Conservation (phyloP, 768 basidiomycete genomes). For the Suillus subalutaceus region DNA sequence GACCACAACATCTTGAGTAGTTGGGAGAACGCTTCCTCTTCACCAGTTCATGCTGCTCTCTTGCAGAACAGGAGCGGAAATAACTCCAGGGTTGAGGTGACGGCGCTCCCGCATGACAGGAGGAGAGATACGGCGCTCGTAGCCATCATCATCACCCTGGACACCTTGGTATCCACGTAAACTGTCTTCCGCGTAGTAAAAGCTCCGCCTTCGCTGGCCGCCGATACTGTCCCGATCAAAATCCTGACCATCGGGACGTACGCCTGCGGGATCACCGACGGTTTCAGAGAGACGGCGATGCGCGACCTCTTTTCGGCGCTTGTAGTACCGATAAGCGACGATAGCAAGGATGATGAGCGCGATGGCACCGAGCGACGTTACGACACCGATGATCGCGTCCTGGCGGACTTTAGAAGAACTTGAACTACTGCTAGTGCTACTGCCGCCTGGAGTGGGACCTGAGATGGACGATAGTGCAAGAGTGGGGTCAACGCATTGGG, state of each 20-base stretch:
- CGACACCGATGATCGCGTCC: conserved; percentile 91
- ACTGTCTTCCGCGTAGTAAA: conserved; percentile 88
- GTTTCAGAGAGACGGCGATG: conserved; percentile 75
- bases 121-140: conserved; percentile 33
- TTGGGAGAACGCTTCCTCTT: conserved; percentile 16
- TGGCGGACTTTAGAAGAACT: conserved; percentile 50
- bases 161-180: conserved; percentile 58
- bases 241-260: conserved; percentile 64
- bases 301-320: conserved; percentile 65
- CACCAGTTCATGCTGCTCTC: conserved; percentile 91
- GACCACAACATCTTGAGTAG: conserved; percentile 3
- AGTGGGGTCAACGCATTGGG: conserved; percentile 68
- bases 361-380: conserved; percentile 78
- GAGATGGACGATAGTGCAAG: conserved; percentile 57
- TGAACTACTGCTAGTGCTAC: conserved; percentile 23
- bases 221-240: conserved; percentile 81
- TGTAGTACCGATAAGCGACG: conserved; percentile 70
- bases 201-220: conserved; percentile 71
- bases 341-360: conserved; percentile 72
- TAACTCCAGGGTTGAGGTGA: conserved; percentile 59
- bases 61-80: conserved; percentile 75
- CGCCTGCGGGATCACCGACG: conserved; percentile 35
- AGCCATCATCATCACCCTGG: conserved; percentile 40
- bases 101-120: conserved; percentile 57
- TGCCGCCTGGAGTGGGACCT: conserved; percentile 36